Percentiles rank a stretch among this genome's conserved stretches.
Conservation (phyloP, 305 asterid species). For the Fraxinus angustifolia region DNA sequence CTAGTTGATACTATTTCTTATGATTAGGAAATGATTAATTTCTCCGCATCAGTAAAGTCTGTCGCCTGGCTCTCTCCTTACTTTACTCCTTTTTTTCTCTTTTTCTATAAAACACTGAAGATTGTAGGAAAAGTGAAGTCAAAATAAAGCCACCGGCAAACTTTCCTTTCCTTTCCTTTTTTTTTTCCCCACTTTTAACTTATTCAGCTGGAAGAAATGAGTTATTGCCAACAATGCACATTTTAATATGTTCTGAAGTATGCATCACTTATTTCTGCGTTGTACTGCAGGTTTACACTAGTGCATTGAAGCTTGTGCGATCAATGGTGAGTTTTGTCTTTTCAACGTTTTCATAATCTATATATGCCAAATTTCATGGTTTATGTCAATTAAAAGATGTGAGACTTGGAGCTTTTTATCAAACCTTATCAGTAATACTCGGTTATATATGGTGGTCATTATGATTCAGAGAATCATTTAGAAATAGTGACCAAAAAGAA, state of each 20-base stretch:
- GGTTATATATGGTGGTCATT: conserved; percentile 7
- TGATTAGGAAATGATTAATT: neutral
- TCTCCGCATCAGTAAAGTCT: neutral
- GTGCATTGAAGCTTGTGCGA: conserved; percentile 98
- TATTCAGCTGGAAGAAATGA: neutral
- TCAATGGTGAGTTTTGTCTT: conserved; percentile 66
- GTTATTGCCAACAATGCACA: neutral
- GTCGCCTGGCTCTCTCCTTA: neutral
- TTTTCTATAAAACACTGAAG: neutral
- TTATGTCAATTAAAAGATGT: conserved; percentile 3
- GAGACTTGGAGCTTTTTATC: conserved; percentile 9
- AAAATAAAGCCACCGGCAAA: neutral
- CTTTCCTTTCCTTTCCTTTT: neutral
- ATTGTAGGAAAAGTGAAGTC: neutral
- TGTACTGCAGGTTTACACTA: conserved; percentile 75
- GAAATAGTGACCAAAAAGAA: neutral
- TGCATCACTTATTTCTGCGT: conserved; percentile 11
- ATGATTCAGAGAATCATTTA: neutral
- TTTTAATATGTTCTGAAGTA: neutral
- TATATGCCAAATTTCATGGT: neutral
- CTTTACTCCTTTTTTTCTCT: neutral
- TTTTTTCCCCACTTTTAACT: neutral
- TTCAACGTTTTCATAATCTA: neutral
- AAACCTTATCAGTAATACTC: neutral
- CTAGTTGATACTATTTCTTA: neutral